These are phyloP conservation scores for Rhodotorula sp. DNA, from an alignment of 1,284 basidiomycete species.

Conservation along the genomic window DNA sequence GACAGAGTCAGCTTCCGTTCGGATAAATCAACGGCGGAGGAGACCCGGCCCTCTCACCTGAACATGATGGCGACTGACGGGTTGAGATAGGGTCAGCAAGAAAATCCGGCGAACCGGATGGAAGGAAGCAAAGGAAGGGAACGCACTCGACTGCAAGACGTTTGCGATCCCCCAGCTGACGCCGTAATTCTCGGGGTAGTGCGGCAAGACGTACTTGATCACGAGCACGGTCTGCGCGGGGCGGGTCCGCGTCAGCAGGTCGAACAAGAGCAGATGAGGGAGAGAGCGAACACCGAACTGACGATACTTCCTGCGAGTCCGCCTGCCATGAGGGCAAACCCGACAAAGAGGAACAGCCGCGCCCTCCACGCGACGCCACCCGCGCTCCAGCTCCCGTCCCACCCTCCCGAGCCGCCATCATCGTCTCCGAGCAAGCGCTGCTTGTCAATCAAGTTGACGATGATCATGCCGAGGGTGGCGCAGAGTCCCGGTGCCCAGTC, in stretches of 20 bases:
- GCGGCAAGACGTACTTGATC: conserved; percentile 82
- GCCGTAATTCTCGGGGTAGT: conserved; percentile 63
- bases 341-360: conserved; percentile 84
- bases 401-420: conserved; percentile 1
- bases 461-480: conserved; percentile 87
- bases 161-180: conserved; percentile 93
- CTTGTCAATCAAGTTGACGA: conserved; percentile 95
- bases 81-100: no score
- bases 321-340: conserved; percentile 95
- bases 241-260: neutral
- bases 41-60: conserved; percentile 1
- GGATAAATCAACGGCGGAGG: neutral
- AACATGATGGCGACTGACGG: conserved; percentile 73
- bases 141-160: conserved; percentile 74
- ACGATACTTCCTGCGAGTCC: conserved; percentile 91
- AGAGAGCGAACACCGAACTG: conserved; percentile 50
- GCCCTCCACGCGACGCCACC: conserved; percentile 85
- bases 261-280: no score
- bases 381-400: conserved; percentile 57
- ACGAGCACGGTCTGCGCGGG: conserved; percentile 73
- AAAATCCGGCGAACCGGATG: neutral
- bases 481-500: conserved; percentile 96
- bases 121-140: neutral
- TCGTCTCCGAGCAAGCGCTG: conserved; percentile 80
- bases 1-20: neutral